A percentile compares a stretch with the other conserved stretches of the same genome.
These are phyloP conservation scores for Entoloma clypeatum DNA, from an alignment of 1,284 basidiomycete genomes.

Conservation along the genomic window DNA sequence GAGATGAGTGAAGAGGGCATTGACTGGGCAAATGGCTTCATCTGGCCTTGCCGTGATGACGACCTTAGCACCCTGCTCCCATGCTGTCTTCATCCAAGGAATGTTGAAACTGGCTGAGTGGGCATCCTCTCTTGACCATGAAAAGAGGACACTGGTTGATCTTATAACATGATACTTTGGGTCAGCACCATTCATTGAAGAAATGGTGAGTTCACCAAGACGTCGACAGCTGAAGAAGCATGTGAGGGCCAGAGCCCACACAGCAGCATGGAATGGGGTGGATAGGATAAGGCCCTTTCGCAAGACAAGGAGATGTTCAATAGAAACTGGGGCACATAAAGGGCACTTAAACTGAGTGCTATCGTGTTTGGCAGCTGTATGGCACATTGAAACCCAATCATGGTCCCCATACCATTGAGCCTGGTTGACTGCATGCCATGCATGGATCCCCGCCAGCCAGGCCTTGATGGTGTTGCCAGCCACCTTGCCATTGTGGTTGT, in stretches of 20 bases:
- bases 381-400: slow-evolving; percentile 18
- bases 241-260: slow-evolving; percentile 22
- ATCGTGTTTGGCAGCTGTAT: slow-evolving; percentile 18
- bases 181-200: slow-evolving; percentile 14
- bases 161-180: slow-evolving; percentile 17
- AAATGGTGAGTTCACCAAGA: slow-evolving; percentile 25
- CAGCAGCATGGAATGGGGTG: slow-evolving; percentile 19
- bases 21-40: no score
- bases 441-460: slow-evolving; percentile 24
- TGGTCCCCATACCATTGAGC: slow-evolving; percentile 26
- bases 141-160: not conserved
- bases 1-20: no score
- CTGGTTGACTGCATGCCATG: slow-evolving; percentile 27
- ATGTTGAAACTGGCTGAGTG: slow-evolving; percentile 19
- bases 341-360: slow-evolving; percentile 13
- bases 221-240: slow-evolving; percentile 28
- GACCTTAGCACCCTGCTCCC: no score
- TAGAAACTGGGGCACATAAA: slow-evolving; percentile 20
- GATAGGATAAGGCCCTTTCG: slow-evolving; percentile 13
- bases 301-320: slow-evolving; percentile 22
- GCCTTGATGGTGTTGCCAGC: slow-evolving; percentile 19
- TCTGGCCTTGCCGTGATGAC: no score
- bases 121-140: not conserved
- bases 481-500: slow-evolving; percentile 13
- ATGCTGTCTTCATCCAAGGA: slow-evolving; percentile 31